Evolutionary conservation across 768 basidiomycete genomes (phyloP).

Genomic region (Boletus coccyginus): DNA sequence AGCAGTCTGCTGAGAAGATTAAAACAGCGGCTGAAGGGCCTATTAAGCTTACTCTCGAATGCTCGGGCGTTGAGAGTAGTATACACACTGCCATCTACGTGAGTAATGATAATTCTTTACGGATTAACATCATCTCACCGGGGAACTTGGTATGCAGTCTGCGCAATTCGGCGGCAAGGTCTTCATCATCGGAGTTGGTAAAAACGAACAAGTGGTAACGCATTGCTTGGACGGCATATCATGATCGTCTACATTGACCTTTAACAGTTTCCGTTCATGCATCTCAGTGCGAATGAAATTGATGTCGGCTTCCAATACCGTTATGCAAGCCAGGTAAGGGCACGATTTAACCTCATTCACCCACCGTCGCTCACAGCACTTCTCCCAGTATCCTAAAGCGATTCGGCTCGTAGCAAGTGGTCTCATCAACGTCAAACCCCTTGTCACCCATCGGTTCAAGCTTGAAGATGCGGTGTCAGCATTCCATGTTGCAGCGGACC

Average conservation of each 20-base stretch:
- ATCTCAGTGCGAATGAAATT: slow-evolving; percentile 67
- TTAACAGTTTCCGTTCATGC: slow-evolving; percentile 66
- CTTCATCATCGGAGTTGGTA: slow-evolving; percentile 69
- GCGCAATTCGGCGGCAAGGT: slow-evolving; percentile 64
- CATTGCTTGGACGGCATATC: slow-evolving; percentile 8
- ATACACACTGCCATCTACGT: slow-evolving; percentile 59
- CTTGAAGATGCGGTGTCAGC: slow-evolving; percentile 75
- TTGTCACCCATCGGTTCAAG: slow-evolving; percentile 74
- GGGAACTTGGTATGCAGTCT: slow-evolving; percentile 38
- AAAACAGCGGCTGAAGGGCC: slow-evolving; percentile 49
- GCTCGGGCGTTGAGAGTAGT: slow-evolving; percentile 63
- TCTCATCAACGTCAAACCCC: slow-evolving; percentile 68
- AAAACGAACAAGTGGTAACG: slow-evolving; percentile 54
- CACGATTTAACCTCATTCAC: neutral
- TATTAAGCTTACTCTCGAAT: slow-evolving; percentile 56
- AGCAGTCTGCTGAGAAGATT: slow-evolving; percentile 51
- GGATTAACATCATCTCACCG: neutral
- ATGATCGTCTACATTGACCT: neutral
- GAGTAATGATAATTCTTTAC: slow-evolving; percentile 16
- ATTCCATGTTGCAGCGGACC: slow-evolving; percentile 74
- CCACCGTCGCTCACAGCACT: neutral
- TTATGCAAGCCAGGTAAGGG: slow-evolving; percentile 56
- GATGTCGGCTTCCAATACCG: slow-evolving; percentile 69
- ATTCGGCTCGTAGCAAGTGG: slow-evolving; percentile 76
- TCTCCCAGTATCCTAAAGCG: slow-evolving; percentile 72